Percentiles rank a stretch among this genome's conserved stretches.
phyloP scores from a whole-genome alignment of 495 filamentous ascomycete genomes.

The Letharia columbiana region DNA sequence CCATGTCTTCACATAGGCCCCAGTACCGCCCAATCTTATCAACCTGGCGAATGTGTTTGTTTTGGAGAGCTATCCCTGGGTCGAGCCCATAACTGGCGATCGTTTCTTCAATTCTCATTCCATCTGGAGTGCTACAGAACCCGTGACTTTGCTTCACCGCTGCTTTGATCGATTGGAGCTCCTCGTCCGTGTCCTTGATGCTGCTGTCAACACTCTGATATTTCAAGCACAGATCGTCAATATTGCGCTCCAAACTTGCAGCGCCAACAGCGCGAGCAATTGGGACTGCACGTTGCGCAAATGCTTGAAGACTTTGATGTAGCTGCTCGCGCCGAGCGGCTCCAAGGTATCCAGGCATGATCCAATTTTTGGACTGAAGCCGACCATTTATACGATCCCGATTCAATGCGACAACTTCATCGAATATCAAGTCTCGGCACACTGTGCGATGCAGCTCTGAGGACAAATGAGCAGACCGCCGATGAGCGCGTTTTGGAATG shows the following conservation, averaged over 20 bases:
- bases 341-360: neutral
- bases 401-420: slow-evolving; percentile 10
- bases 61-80: neutral
- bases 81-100: neutral
- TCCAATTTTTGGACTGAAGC: slow-evolving; percentile 19
- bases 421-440: slow-evolving; percentile 8
- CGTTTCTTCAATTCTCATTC: neutral
- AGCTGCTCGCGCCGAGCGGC: slow-evolving; percentile 5
- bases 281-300: too few species aligned
- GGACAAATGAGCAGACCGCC: neutral
- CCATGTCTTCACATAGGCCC: slow-evolving; percentile 19
- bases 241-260: neutral
- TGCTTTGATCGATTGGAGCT: neutral
- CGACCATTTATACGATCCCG: slow-evolving; percentile 20
- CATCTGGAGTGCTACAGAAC: slow-evolving; percentile 9
- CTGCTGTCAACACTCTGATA: slow-evolving; percentile 3
- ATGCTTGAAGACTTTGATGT: slow-evolving; percentile 7
- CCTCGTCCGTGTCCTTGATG: neutral
- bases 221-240: slow-evolving; percentile 2
- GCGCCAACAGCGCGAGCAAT: too few species aligned
- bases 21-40: slow-evolving; percentile 26
- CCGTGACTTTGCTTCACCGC: slow-evolving; percentile 13
- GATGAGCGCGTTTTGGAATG: neutral
- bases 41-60: slow-evolving; percentile 17
- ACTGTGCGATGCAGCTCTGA: neutral